A percentile compares a stretch with the other conserved stretches of the same genome.
These are phyloP conservation scores for Echinosophora koreensis DNA, from an alignment of 306 rosid species.

Conservation along the genomic window DNA sequence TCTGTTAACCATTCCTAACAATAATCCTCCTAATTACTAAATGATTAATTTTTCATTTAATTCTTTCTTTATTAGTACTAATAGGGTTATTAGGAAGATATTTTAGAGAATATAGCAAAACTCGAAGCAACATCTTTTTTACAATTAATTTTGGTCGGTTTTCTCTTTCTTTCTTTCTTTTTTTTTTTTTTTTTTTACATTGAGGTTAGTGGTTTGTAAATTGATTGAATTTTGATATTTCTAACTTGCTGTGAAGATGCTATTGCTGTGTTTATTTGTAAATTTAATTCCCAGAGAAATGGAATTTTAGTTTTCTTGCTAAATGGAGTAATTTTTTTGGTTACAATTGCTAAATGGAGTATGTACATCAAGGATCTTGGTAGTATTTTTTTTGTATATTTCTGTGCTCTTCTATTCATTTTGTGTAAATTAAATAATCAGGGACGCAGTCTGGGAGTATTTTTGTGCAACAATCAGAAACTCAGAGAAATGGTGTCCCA, in stretches of 20 bases:
- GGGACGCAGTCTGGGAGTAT: conserved; percentile 54
- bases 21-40: too few relatives aligned
- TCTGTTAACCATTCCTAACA: too few relatives aligned
- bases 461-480: conserved; percentile 48
- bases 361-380: not conserved
- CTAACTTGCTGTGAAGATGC: not conserved
- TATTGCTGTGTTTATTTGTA: not conserved
- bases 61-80: too few relatives aligned
- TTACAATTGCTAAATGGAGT: not conserved
- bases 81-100: too few relatives aligned
- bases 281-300: not conserved
- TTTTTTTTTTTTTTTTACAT: not conserved
- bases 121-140: not conserved
- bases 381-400: not conserved
- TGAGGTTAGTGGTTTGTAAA: not conserved
- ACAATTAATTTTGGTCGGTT: not conserved
- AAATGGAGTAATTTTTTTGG: not conserved
- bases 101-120: not conserved
- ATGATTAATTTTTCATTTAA: too few relatives aligned
- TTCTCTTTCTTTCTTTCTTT: not conserved
- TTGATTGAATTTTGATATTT: not conserved
- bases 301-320: not conserved
- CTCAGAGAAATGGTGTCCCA: conserved; percentile 63
- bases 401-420: conserved; percentile 18
- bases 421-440: conserved; percentile 33